These are phyloP conservation scores for Thalassiosira profunda DNA, from an alignment of 108 stramenopile species.

Conservation along the genomic window DNA sequence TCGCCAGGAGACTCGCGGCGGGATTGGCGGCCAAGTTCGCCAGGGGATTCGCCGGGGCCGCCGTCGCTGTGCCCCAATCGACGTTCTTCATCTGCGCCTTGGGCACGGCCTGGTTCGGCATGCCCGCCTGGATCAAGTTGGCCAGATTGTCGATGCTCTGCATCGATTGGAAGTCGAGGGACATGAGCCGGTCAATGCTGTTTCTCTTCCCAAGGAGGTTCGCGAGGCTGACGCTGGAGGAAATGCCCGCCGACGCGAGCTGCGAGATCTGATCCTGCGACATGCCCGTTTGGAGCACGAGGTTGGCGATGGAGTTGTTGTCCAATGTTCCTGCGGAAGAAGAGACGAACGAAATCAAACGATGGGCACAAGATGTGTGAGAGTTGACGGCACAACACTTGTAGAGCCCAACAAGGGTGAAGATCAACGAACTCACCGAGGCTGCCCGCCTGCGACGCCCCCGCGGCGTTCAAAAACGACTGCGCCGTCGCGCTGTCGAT, in stretches of 20 bases:
- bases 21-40: conserved; percentile 32
- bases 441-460: conserved; percentile 5
- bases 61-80: conserved; percentile 40
- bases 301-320: conserved; percentile 53
- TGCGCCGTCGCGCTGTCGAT: conserved; percentile 11
- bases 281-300: conserved; percentile 76
- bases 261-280: conserved; percentile 72
- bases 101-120: conserved; percentile 48
- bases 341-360: neutral
- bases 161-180: conserved; percentile 81
- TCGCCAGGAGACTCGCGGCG: conserved; percentile 2
- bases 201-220: conserved; percentile 81
- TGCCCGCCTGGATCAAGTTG: conserved; percentile 70
- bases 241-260: conserved; percentile 58
- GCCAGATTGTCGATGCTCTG: conserved; percentile 91
- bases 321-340: conserved; percentile 3
- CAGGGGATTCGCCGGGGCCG: conserved; percentile 8
- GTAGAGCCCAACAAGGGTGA: too few relatives aligned
- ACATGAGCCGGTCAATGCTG: conserved; percentile 85
- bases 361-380: neutral
- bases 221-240: conserved; percentile 63
- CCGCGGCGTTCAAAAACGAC: conserved; percentile 1
- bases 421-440: conserved; percentile 2
- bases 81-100: conserved; percentile 79
- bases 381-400: too few relatives aligned